Evolutionary conservation across 495 filamentous ascomycete genomes (phyloP).

Genomic region (Pseudotulostoma volvatum): DNA sequence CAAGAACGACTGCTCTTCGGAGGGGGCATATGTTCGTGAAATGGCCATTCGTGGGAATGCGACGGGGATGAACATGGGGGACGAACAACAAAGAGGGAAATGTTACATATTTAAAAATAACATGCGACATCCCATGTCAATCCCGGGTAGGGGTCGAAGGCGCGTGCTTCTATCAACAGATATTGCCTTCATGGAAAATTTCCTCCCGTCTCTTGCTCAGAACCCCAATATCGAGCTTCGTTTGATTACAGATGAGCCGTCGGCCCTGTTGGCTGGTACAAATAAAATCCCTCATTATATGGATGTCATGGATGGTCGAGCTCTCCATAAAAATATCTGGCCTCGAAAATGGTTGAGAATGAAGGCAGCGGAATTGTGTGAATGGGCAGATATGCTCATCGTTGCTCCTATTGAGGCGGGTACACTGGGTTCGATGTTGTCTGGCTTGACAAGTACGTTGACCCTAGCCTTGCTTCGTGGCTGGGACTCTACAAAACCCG

Average conservation of each 20-base stretch:
- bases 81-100: no score
- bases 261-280: slow-evolving; percentile 25
- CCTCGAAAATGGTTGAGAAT: slow-evolving; percentile 31
- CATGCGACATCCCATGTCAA: no score
- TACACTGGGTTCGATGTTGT: slow-evolving; percentile 65
- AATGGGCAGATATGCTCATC: slow-evolving; percentile 77
- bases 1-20: no score
- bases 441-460: slow-evolving; percentile 57
- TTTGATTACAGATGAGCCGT: slow-evolving; percentile 32
- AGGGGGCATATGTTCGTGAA: no score
- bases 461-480: slow-evolving; percentile 58
- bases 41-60: no score
- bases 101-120: no score
- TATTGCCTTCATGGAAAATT: slow-evolving; percentile 25
- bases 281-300: slow-evolving; percentile 33
- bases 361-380: slow-evolving; percentile 54
- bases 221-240: slow-evolving; percentile 28
- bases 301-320: slow-evolving; percentile 30
- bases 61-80: no score
- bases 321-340: slow-evolving; percentile 30
- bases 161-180: slow-evolving; percentile 29
- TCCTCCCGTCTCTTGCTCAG: slow-evolving; percentile 24
- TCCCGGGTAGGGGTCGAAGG: slow-evolving; percentile 16
- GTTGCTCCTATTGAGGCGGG: slow-evolving; percentile 74
- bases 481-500: slow-evolving; percentile 73